Conservation (phyloP, 2,329 filamentous ascomycete species). For the Plenodomus tracheiphilus region DNA sequence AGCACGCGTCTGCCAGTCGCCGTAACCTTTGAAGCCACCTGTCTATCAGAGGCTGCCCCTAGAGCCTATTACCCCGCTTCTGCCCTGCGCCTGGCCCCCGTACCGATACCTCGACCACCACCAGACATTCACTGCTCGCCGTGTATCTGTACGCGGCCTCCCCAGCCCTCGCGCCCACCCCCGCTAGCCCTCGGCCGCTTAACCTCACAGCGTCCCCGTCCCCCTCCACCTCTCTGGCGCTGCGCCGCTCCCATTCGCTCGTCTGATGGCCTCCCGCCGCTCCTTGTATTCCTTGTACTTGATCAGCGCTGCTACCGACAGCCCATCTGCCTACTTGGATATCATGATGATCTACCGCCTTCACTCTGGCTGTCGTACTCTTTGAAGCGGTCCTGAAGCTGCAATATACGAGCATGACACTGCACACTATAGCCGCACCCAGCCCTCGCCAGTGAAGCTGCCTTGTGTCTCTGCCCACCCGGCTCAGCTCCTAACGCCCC, state of each 20-base stretch:
- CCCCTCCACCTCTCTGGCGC: constrained; percentile 35
- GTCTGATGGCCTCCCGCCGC: constrained; percentile 38
- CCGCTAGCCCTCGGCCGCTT: constrained; percentile 38
- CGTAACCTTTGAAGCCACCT: constrained; percentile 42
- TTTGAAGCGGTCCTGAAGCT: constrained; percentile 35
- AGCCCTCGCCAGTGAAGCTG: constrained; percentile 35
- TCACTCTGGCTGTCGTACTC: constrained; percentile 33
- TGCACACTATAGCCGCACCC: constrained; percentile 27
- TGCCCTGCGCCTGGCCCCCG: constrained; percentile 30
- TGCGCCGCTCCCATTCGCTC: constrained; percentile 40
- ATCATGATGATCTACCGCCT: constrained; percentile 45
- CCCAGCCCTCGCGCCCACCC: constrained; percentile 22
- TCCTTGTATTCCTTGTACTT: constrained; percentile 46
- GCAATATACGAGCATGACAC: constrained; percentile 42
- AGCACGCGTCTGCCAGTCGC: constrained; percentile 30
- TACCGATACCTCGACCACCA: constrained; percentile 31
- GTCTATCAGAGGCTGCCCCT: constrained; percentile 33
- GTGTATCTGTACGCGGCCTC: constrained; percentile 33
- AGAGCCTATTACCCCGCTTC: constrained; percentile 44
- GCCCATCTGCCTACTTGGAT: constrained; percentile 41
- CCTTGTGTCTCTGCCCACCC: constrained; percentile 26
- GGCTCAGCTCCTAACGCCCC: constrained; percentile 22
- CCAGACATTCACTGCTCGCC: constrained; percentile 5
- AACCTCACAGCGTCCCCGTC: constrained; percentile 33
- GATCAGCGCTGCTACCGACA: constrained; percentile 43